Conservation (phyloP, 2,329 filamentous ascomycete species). For the Cladosporium austrohemisphaericum region DNA sequence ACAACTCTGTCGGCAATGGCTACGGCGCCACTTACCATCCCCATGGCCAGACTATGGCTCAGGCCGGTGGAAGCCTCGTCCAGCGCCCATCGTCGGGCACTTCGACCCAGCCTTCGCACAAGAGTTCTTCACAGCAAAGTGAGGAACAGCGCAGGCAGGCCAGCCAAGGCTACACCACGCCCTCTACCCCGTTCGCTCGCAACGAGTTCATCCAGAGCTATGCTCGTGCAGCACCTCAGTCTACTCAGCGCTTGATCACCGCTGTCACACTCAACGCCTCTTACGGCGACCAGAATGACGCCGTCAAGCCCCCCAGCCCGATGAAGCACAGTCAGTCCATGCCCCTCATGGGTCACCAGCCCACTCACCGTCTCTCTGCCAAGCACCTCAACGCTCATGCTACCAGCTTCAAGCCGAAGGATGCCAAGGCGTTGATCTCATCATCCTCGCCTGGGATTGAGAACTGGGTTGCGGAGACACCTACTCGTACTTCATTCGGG, state of each 20-base stretch:
- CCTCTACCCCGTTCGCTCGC: not conserved
- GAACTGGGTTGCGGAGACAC: not conserved
- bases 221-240: not conserved
- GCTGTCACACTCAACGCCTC: not conserved
- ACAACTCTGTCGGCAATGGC: not conserved
- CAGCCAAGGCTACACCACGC: not conserved
- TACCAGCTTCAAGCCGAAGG: not conserved
- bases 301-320: not conserved
- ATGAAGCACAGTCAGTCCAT: slow-evolving; percentile 11
- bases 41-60: not conserved
- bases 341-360: not conserved
- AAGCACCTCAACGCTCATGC: not conserved
- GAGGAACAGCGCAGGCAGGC: not conserved
- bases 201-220: not conserved
- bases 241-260: no score
- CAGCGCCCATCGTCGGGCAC: slow-evolving; percentile 4
- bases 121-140: not conserved
- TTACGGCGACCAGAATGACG: not conserved
- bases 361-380: not conserved
- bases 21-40: no score
- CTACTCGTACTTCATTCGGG: not conserved
- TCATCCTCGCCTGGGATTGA: not conserved
- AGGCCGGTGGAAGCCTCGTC: not conserved
- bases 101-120: not conserved
- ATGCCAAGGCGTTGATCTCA: not conserved